Percentiles rank a stretch among this genome's conserved stretches.
phyloP scores from a whole-genome alignment of 2,329 filamentous ascomycete species.

The Immersiporthe knoxdaviesiana region DNA sequence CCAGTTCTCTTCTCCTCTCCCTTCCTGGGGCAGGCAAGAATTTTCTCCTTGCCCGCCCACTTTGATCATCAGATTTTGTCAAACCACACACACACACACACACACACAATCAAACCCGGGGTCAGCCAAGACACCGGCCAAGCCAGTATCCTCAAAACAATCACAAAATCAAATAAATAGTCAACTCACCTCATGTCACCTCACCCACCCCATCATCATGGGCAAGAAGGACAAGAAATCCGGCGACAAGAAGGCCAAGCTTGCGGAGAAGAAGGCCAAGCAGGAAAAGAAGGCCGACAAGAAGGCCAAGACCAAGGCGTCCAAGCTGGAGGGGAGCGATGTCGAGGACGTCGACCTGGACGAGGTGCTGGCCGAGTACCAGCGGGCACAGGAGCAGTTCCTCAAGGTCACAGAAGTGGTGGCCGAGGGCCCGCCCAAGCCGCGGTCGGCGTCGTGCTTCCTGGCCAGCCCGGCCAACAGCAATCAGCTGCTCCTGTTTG shows the following conservation, averaged over 20 bases:
- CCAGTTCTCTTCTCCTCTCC: background rate
- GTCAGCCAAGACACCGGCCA: too few relatives aligned
- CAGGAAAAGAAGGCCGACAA: slow-evolving; percentile 90
- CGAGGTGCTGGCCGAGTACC: slow-evolving; percentile 89
- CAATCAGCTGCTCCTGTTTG: slow-evolving; percentile 89
- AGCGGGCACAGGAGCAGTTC: slow-evolving; percentile 89
- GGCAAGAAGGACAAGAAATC: slow-evolving; percentile 50
- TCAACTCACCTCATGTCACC: too few relatives aligned
- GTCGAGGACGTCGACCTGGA: slow-evolving; percentile 93
- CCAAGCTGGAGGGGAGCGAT: slow-evolving; percentile 80
- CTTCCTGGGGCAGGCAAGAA: background rate
- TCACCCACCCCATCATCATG: slow-evolving; percentile 42
- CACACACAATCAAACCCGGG: background rate
- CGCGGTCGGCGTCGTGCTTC: slow-evolving; percentile 79
- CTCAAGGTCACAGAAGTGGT: slow-evolving; percentile 87
- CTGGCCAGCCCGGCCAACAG: slow-evolving; percentile 83
- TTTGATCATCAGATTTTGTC: slow-evolving; percentile 7
- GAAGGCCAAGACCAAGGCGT: slow-evolving; percentile 71
- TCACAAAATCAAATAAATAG: too few relatives aligned
- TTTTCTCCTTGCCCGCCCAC: slow-evolving; percentile 11
- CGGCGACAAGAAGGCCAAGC: slow-evolving; percentile 50
- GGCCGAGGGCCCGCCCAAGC: slow-evolving; percentile 70
- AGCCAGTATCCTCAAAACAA: too few relatives aligned
- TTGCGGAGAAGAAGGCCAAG: slow-evolving; percentile 71
- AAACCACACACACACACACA: slow-evolving; percentile 1